phyloP scores from a whole-genome alignment of 179 eudicot species.

The Corrigiola litoralis region DNA sequence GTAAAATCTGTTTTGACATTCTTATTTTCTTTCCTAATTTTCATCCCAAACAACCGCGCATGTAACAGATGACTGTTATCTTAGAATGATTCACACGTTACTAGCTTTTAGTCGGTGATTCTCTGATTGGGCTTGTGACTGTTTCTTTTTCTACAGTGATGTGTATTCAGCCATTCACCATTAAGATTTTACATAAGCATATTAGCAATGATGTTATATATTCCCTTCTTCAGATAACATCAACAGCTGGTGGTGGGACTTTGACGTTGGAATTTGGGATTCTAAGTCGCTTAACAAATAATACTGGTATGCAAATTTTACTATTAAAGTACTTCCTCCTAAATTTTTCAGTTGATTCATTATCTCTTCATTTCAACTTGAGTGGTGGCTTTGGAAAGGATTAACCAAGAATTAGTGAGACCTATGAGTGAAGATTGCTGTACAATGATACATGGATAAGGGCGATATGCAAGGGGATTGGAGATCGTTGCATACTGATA shows the following conservation, averaged over 20 bases:
- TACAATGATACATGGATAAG: neutral
- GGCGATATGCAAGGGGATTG: too few relatives aligned
- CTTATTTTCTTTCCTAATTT: neutral
- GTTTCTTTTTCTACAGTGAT: constrained; percentile 8
- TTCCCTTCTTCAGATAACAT: constrained; percentile 64
- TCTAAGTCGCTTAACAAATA: constrained; percentile 84
- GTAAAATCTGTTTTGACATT: constrained; percentile 37
- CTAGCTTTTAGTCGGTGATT: neutral
- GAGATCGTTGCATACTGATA: too few relatives aligned
- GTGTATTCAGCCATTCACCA: neutral
- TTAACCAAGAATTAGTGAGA: neutral
- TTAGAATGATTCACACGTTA: constrained; percentile 2
- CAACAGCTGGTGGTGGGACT: constrained; percentile 99
- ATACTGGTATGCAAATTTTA: constrained; percentile 60
- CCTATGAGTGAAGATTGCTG: neutral
- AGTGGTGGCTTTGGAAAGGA: neutral
- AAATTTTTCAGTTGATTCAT: neutral
- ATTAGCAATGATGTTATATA: constrained; percentile 5
- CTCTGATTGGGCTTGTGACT: neutral
- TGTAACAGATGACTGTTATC: neutral
- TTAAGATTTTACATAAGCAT: neutral
- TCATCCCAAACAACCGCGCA: neutral
- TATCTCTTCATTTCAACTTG: neutral
- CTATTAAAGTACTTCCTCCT: neutral
- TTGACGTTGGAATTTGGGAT: constrained; percentile 94